A percentile compares a stretch with the other conserved stretches of the same genome.
Conservation (phyloP, 371 early-diverging fungal species). For the Apophysomyces sp. region DNA sequence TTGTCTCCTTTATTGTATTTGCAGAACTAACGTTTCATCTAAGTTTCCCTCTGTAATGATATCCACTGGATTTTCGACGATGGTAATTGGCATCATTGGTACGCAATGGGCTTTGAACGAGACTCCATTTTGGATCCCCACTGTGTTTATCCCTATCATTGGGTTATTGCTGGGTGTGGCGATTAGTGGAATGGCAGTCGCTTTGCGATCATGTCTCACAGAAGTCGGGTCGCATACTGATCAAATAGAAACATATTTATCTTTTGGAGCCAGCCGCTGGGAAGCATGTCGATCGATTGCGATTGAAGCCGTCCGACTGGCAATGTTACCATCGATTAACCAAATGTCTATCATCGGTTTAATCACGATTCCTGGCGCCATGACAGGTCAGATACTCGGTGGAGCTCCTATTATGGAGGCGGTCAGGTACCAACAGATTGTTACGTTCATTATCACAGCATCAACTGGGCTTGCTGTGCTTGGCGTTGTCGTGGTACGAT, state of each 20-base stretch:
- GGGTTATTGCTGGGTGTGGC: constrained; percentile 86
- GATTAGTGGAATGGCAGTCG: constrained; percentile 79
- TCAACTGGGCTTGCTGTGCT: constrained; percentile 62
- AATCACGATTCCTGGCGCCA: constrained; percentile 80
- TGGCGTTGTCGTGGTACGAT: constrained; percentile 48
- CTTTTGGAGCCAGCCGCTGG: constrained; percentile 82
- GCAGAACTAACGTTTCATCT: background rate
- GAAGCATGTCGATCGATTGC: constrained; percentile 75
- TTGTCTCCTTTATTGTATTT: background rate
- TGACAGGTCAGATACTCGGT: constrained; percentile 88
- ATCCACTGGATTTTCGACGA: constrained; percentile 42
- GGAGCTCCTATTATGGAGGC: constrained; percentile 79
- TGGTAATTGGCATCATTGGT: constrained; percentile 55
- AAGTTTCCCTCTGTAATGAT: constrained; percentile 46
- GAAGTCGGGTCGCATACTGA: constrained; percentile 55
- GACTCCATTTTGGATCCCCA: constrained; percentile 68
- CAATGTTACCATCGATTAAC: constrained; percentile 81
- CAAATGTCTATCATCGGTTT: constrained; percentile 83
- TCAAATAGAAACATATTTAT: constrained; percentile 68
- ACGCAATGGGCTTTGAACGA: constrained; percentile 70
- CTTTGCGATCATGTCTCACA: constrained; percentile 54
- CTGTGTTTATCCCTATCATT: constrained; percentile 77
- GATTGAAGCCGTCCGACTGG: constrained; percentile 68
- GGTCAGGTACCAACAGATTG: constrained; percentile 73
- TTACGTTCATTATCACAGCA: constrained; percentile 78